These are phyloP conservation scores for Umbelopsis ramanniana DNA, from an alignment of 192 early-diverging fungal genomes.

Conservation along the genomic window DNA sequence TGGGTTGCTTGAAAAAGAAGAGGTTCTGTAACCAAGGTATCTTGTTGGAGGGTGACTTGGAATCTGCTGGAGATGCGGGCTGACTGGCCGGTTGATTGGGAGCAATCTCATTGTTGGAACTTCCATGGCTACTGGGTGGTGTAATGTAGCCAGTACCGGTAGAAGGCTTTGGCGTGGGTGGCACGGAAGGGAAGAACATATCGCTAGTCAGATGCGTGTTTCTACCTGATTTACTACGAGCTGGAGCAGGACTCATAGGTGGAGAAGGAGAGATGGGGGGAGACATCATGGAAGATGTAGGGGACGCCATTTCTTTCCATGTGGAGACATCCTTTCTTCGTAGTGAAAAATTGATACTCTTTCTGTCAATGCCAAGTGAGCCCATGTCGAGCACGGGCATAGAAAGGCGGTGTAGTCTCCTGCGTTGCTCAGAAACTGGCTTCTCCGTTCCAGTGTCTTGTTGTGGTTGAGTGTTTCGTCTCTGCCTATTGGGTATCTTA, in stretches of 20 bases:
- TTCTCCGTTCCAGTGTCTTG: neutral
- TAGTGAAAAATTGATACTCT: slow-evolving; percentile 20
- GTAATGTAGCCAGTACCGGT: slow-evolving; percentile 2
- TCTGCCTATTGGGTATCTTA: neutral
- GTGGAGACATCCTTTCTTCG: neutral
- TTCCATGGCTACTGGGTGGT: slow-evolving; percentile 13
- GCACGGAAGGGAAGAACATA: neutral
- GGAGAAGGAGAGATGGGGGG: slow-evolving; percentile 11
- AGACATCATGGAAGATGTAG: slow-evolving; percentile 12
- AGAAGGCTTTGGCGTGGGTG: neutral
- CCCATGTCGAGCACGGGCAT: slow-evolving; percentile 14
- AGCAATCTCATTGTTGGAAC: neutral
- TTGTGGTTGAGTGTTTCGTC: slow-evolving; percentile 14
- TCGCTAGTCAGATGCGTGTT: neutral
- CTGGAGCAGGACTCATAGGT: slow-evolving; percentile 6
- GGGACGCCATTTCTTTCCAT: slow-evolving; percentile 5
- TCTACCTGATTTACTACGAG: slow-evolving; percentile 2
- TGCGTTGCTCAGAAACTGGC: slow-evolving; percentile 10
- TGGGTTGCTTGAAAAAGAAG: slow-evolving; percentile 15
- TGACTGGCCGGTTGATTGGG: neutral
- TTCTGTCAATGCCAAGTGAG: slow-evolving; percentile 4
- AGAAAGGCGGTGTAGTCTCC: neutral
- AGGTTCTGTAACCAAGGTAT: slow-evolving; percentile 16
- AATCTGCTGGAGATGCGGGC: neutral
- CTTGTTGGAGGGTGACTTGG: neutral